Evolutionary conservation across 306 rosid species (phyloP), one percentile per base, ranked within the genome.

Genomic region (Pyrus bretschneideri): DNA sequence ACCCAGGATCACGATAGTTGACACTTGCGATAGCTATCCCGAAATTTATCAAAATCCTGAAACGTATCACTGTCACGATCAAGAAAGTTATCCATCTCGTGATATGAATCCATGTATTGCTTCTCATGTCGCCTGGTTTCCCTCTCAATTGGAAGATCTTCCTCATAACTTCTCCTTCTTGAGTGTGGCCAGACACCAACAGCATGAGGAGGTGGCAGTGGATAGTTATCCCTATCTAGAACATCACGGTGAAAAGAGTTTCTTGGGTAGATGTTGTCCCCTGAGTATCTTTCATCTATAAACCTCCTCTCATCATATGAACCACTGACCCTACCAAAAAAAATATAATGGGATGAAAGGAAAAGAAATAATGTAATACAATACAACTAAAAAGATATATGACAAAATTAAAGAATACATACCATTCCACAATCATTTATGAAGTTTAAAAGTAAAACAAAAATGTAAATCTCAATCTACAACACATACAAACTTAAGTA

Each of bases 241-340:
- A 77, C 80, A 65, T 95, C 97, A 72, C 77, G 92, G 67, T 76
- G 96, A 77, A 87, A 88, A 62, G 89, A 82, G 80, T 87, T 89
- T 85, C 97, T 89, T 71, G 91, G 90, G 82, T 88, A 90, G 70
- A 80, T 30, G 33, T 83, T 83, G 79, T 87, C 97, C 81, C 96
- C 87, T 18, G 96, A 80, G 81, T 88, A 95, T 71, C 97, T 85
- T 76, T 92, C 98, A 88, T 92, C 97, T 59, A 90, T 49, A 83
- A 88, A 92, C 82, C 93, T 82, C 75, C 97, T 91, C 46, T 89
- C 98, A 71, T 92, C 96, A 61, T 84, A 95, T 67, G 97, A 79
- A 82, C 88, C 89, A 72, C 97, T 87, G 66, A 82, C 88, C 92
- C 98, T 92, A 90, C 87, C 79, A 89, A 83, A 83, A 66, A 42